Evolutionary conservation across 1,284 basidiomycete species (phyloP).

Genomic region (Sanghuangporus weigelae): DNA sequence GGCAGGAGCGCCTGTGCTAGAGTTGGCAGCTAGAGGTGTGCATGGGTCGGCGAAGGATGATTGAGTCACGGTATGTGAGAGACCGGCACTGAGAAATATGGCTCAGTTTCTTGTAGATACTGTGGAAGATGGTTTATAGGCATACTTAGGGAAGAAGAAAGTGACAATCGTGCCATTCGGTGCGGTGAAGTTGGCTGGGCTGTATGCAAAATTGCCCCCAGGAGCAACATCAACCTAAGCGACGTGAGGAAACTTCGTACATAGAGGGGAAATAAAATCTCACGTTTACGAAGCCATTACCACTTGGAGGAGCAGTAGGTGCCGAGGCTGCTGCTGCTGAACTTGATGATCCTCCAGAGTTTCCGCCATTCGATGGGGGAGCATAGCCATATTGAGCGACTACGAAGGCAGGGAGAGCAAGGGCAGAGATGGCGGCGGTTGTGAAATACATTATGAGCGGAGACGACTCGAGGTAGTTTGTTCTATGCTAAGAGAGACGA

Average conservation of each 20-base stretch:
- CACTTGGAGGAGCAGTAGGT: constrained; percentile 41
- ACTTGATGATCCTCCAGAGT: constrained; percentile 22
- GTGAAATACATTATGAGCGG: constrained; percentile 11
- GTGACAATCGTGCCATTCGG: constrained; percentile 41
- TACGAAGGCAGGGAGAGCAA: constrained; percentile 32
- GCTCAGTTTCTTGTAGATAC: neutral
- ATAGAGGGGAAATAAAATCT: constrained; percentile 18
- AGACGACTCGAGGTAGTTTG: neutral
- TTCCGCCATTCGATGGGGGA: constrained; percentile 25
- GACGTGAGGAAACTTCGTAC: neutral
- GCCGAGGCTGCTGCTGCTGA: constrained; percentile 25
- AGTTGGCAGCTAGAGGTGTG: constrained; percentile 35
- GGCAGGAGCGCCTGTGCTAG: constrained; percentile 28
- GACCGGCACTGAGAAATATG: constrained; percentile 20
- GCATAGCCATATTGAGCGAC: constrained; percentile 35
- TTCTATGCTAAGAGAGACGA: neutral
- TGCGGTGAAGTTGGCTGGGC: constrained; percentile 18
- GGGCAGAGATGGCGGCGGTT: constrained; percentile 2
- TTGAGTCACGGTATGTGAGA: constrained; percentile 51
- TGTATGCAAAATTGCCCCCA: constrained; percentile 26
- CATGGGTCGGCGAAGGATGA: constrained; percentile 46
- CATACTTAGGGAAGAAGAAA: constrained; percentile 49
- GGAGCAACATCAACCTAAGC: constrained; percentile 42
- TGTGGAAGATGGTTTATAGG: neutral
- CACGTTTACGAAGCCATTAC: constrained; percentile 40